These are phyloP conservation scores for Neopestalotiopsis sp. DNA, from an alignment of 2,329 filamentous ascomycete species.

Conservation along the genomic window DNA sequence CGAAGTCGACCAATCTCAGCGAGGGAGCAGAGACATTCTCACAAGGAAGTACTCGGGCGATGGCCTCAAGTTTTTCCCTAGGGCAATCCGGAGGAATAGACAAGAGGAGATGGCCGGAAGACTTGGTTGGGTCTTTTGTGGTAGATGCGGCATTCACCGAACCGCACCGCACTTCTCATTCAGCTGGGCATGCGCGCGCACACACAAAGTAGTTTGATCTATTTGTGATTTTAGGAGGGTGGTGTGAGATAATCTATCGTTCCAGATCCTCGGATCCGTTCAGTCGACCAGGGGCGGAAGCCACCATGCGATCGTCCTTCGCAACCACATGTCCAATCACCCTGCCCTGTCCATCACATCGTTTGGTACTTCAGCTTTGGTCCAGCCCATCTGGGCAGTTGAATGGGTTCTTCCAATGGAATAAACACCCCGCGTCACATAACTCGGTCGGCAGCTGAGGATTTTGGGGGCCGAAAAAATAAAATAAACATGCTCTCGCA, in stretches of 20 bases:
- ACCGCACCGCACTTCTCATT: not conserved
- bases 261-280: conserved; percentile 1
- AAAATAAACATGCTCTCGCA: not conserved
- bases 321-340: not conserved
- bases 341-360: not conserved
- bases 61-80: not conserved
- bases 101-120: not conserved
- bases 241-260: conserved; percentile 1
- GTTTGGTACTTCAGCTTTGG: not conserved
- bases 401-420: not conserved
- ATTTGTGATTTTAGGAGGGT: not conserved
- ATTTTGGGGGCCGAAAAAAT: not conserved
- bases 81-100: not conserved
- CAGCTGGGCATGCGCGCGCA: not conserved
- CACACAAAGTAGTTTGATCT: not conserved
- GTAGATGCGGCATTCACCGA: not conserved
- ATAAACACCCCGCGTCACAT: not conserved
- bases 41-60: not conserved
- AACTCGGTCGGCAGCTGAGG: not conserved
- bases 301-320: not conserved
- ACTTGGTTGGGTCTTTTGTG: not conserved
- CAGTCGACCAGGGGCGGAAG: not conserved
- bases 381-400: not conserved
- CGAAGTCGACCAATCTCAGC: not conserved
- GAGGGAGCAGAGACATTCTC: not conserved